These are phyloP conservation scores for Fistulina hepatica DNA, from an alignment of 1,284 basidiomycete genomes.

Conservation along the genomic window DNA sequence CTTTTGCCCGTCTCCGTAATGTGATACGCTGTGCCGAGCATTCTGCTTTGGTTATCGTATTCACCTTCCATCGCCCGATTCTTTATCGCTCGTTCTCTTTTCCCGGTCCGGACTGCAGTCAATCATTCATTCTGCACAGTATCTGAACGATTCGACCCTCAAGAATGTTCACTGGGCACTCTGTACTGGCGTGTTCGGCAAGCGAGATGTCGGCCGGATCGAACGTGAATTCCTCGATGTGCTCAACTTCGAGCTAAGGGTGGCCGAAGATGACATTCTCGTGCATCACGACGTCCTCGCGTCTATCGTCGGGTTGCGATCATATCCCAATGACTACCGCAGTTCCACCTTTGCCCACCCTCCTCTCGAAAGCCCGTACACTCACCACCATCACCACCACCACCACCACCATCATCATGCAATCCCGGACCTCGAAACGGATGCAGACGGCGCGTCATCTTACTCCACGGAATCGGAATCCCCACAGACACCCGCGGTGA, in stretches of 20 bases:
- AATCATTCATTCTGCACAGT: conserved; percentile 23
- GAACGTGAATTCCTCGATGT: conserved; percentile 54
- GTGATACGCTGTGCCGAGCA: too few species aligned
- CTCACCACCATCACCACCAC: background rate
- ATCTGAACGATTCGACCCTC: conserved; percentile 45
- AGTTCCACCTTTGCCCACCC: too few species aligned
- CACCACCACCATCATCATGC: conserved; percentile 1
- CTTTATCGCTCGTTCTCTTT: too few species aligned
- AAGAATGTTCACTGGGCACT: conserved; percentile 53
- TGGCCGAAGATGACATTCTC: conserved; percentile 39
- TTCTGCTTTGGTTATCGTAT: too few species aligned
- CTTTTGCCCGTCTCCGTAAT: background rate
- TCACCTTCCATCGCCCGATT: too few species aligned
- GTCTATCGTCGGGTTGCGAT: too few species aligned
- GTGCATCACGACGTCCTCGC: conserved; percentile 28
- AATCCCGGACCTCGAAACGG: too few species aligned
- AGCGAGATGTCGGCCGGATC: conserved; percentile 48
- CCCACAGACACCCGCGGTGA: too few species aligned
- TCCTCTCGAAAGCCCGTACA: background rate
- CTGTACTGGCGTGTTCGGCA: conserved; percentile 50
- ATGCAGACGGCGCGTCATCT: too few species aligned
- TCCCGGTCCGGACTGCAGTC: background rate
- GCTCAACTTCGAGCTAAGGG: conserved; percentile 39
- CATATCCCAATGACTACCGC: too few species aligned
- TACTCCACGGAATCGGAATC: too few species aligned